Base-by-base conservation (phyloP, 2,329 filamentous ascomycete species). In the Paraconiothyrium brasiliense region DNA sequence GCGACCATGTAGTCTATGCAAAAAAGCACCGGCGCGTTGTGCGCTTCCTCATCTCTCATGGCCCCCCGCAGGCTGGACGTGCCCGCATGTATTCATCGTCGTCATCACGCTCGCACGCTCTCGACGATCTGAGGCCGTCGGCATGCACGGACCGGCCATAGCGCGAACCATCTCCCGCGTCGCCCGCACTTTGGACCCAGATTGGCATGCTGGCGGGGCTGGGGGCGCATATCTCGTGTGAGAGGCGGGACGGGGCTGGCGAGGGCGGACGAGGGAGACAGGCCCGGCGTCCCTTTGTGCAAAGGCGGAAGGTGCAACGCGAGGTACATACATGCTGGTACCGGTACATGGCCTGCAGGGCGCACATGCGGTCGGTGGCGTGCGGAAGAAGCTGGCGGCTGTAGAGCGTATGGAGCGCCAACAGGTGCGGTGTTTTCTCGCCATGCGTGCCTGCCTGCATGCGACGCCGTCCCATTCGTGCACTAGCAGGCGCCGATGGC, bases 1-100 rank as follows among this genome's bases (percentile, higher is more conserved):
- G 57, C 64, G 54, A 66, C 68, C 71, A 65, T 76, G 73, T 77
- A 76, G 72, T 77, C 66, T 77, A 76, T 70, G 69, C 72, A 77
- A 75, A 76, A 70, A 70, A 67, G 70, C 67, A 69, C 59, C 68
- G 65, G 65, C 66, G 58, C 37, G 34, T 43, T 30, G 54, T 49
- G 44, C 54, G 43, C 44, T 49, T 50, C 32, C 54, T 20, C 39
- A 50, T 57, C 30, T 35, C 11, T 46, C 13, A n/a, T 16, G 13
- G 30, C 30, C 16, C 54, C 44, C 41, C 54, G 27, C 55, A 57
- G 16, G 2, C 11, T 41, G 37, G 37, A 41, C 16, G 37, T 41
- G 37, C 34, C 41, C 35, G 49, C 34, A 37, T 52, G 49, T 27
- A 52, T 34, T 52, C 20, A 22, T 52, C 20, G 14, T 52, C 35